Evolutionary conservation across 345 rosid species (phyloP).

Genomic region (Aurinia saxatilis): DNA sequence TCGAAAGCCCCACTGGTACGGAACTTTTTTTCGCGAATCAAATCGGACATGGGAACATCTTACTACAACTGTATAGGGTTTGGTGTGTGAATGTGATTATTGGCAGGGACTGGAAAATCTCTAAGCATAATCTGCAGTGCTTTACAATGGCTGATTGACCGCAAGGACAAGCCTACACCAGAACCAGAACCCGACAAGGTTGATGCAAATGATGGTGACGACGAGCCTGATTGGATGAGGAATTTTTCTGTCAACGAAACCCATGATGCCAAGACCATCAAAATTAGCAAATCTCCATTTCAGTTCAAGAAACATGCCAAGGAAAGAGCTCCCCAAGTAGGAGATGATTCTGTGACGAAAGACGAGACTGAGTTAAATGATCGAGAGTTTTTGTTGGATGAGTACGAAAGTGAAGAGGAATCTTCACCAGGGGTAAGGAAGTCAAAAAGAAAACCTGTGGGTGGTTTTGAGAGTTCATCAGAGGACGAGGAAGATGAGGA

Average conservation of each 20-base stretch:
- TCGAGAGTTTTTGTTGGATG: slow-evolving; percentile 69
- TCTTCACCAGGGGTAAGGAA: slow-evolving; percentile 25
- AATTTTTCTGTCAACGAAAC: slow-evolving; percentile 35
- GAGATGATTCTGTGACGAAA: slow-evolving; percentile 14
- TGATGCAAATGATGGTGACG: slow-evolving; percentile 19
- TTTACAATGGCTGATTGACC: slow-evolving; percentile 75
- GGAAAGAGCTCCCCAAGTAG: slow-evolving; percentile 20
- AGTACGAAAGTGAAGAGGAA: slow-evolving; percentile 77
- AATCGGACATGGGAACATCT: too few relatives aligned
- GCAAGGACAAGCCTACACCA: slow-evolving; percentile 37
- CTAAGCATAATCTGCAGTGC: slow-evolving; percentile 80
- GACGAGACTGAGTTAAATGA: slow-evolving; percentile 39
- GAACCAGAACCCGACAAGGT: slow-evolving; percentile 16
- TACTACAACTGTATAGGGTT: background rate
- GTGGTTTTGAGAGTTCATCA: slow-evolving; percentile 36
- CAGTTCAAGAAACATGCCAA: slow-evolving; percentile 23
- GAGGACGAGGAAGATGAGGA: slow-evolving; percentile 61
- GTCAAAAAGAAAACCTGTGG: slow-evolving; percentile 48
- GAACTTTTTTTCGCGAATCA: background rate
- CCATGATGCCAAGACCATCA: slow-evolving; percentile 26
- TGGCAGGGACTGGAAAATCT: slow-evolving; percentile 95
- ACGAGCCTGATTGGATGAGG: slow-evolving; percentile 88
- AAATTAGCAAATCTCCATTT: slow-evolving; percentile 18
- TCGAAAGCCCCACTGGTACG: slow-evolving; percentile 90
- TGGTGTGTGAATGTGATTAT: background rate